phyloP scores from a whole-genome alignment of 1,284 basidiomycete species.

The Marasmius sp. region DNA sequence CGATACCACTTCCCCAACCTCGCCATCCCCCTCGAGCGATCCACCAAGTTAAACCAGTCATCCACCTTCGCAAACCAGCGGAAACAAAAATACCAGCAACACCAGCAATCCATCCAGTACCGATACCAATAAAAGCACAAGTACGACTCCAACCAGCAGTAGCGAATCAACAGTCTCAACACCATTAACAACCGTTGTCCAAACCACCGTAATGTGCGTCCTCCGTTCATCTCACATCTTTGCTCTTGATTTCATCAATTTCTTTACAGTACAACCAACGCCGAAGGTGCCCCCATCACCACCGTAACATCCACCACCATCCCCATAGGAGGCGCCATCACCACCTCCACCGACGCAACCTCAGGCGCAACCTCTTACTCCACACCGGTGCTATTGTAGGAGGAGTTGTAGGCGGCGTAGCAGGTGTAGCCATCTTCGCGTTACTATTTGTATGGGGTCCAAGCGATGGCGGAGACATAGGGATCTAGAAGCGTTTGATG shows the following conservation, averaged over 20 bases:
- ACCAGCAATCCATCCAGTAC: no score
- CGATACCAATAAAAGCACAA: no score
- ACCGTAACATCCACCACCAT: not conserved
- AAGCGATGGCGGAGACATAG: not conserved
- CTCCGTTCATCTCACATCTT: not conserved
- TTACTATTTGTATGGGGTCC: not conserved
- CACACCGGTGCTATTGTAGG: not conserved
- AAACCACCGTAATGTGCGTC: not conserved
- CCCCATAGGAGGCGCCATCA: not conserved
- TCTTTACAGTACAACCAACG: not conserved
- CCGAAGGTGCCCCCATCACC: not conserved
- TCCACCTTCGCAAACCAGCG: no score
- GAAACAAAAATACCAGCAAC: no score
- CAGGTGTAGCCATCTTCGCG: slow-evolving; percentile 1
- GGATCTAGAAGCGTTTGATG: slow-evolving; percentile 10
- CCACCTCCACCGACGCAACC: not conserved
- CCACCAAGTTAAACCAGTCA: no score
- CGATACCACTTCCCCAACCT: no score
- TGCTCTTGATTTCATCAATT: no score
- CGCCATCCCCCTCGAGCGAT: no score
- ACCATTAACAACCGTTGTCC: not conserved
- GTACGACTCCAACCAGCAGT: no score
- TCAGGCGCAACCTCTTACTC: no score
- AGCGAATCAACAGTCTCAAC: not conserved
- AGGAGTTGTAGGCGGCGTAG: slow-evolving; percentile 2